Conservation (phyloP, 1,284 basidiomycete species). For the Trametes polyzona region DNA sequence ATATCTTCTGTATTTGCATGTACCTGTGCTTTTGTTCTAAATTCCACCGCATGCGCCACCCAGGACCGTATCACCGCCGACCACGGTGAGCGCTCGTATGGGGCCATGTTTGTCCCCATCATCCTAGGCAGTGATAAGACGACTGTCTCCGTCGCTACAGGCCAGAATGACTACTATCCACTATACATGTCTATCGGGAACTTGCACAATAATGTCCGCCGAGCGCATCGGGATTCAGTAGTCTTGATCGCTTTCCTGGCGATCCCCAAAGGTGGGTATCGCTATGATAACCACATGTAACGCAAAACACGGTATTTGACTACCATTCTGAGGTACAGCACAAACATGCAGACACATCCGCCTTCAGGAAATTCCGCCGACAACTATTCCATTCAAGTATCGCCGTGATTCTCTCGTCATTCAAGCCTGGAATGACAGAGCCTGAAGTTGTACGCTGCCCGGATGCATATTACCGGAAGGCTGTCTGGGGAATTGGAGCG, state of each 20-base stretch:
- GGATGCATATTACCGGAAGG: conserved; percentile 10
- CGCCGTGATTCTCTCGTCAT: not conserved
- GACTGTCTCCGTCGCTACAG: conserved; percentile 30
- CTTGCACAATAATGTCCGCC: conserved; percentile 21
- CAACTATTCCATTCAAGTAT: conserved; percentile 18
- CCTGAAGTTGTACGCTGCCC: conserved; percentile 6
- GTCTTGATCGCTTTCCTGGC: conserved; percentile 17
- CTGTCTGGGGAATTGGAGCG: conserved; percentile 18
- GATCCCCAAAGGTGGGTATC: not conserved
- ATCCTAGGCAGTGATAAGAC: conserved; percentile 30
- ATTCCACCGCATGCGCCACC: no score
- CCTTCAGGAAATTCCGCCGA: conserved; percentile 13
- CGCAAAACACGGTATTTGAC: no score
- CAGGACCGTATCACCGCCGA: not conserved
- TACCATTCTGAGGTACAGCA: not conserved
- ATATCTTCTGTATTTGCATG: not conserved
- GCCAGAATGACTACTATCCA: conserved; percentile 29
- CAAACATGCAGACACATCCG: not conserved
- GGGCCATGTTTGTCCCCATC: conserved; percentile 20
- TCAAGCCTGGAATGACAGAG: conserved; percentile 7
- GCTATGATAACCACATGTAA: not conserved
- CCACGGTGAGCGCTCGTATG: conserved; percentile 3
- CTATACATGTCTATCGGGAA: conserved; percentile 28
- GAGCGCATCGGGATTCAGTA: conserved; percentile 25
- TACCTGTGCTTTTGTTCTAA: not conserved